Conservation (phyloP, 2,329 filamentous ascomycete genomes). For the Arthrinium phaeospermum region DNA sequence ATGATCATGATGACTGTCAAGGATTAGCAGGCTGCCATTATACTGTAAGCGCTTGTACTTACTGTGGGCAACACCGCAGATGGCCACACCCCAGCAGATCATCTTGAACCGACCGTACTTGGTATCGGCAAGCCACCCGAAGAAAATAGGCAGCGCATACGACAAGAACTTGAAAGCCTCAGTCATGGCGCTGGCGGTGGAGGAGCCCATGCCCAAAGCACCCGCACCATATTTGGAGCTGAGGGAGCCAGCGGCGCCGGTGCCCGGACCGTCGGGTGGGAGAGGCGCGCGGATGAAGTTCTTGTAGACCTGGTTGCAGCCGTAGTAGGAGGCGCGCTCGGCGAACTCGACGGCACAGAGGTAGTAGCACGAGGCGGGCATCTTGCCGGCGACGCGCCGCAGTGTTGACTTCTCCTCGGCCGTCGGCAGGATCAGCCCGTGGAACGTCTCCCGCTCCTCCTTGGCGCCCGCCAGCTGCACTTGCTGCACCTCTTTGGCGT, state of each 20-base stretch:
- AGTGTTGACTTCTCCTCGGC: slow-evolving; percentile 51
- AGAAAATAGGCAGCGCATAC: slow-evolving; percentile 51
- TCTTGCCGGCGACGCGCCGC: slow-evolving; percentile 51
- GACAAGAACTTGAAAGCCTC: slow-evolving; percentile 59
- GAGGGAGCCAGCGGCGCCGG: slow-evolving; percentile 43
- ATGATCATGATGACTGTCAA: slow-evolving; percentile 48
- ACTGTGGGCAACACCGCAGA: slow-evolving; percentile 24
- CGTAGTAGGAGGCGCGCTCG: slow-evolving; percentile 58
- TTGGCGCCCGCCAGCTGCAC: slow-evolving; percentile 19
- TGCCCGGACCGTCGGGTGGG: slow-evolving; percentile 56
- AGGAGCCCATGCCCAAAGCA: slow-evolving; percentile 54
- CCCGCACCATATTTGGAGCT: slow-evolving; percentile 47
- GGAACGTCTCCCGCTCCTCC: slow-evolving; percentile 36
- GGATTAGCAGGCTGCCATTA: not conserved
- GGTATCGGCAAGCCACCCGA: slow-evolving; percentile 48
- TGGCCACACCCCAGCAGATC: slow-evolving; percentile 26
- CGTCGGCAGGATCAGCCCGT: slow-evolving; percentile 46
- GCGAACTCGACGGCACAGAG: slow-evolving; percentile 61
- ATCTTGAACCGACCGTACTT: slow-evolving; percentile 44
- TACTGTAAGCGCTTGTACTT: not conserved
- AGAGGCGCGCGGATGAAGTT: slow-evolving; percentile 69
- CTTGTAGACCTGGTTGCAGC: slow-evolving; percentile 44
- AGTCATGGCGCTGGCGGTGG: slow-evolving; percentile 53
- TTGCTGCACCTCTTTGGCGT: slow-evolving; percentile 16
- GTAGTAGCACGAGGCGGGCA: slow-evolving; percentile 51